These are phyloP conservation scores for Ceriops tagal DNA, from an alignment of 345 rosid species.

Conservation along the genomic window DNA sequence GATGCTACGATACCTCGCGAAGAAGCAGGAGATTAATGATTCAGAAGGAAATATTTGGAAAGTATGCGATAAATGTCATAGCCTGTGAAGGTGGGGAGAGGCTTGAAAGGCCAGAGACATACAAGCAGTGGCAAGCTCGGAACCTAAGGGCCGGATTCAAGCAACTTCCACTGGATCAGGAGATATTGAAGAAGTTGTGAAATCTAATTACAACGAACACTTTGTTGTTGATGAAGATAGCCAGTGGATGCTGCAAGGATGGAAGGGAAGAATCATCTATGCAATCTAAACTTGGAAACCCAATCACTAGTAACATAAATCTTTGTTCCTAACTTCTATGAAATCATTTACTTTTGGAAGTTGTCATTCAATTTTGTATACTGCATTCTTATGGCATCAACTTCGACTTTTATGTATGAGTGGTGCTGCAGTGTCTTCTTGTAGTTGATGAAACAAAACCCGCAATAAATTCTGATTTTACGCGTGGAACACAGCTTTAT, in stretches of 20 bases:
- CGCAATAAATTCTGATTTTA: too few relatives aligned
- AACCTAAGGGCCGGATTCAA: constrained; percentile 39
- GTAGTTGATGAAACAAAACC: too few relatives aligned
- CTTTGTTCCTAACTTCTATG: background rate
- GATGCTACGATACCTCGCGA: constrained; percentile 42
- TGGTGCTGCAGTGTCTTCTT: too few relatives aligned
- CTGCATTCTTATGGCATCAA: too few relatives aligned
- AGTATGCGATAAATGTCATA: constrained; percentile 48
- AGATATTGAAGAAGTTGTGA: constrained; percentile 28
- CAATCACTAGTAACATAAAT: background rate
- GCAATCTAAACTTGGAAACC: constrained; percentile 46
- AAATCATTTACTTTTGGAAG: background rate
- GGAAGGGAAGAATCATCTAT: constrained; percentile 48
- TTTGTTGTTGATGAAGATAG: constrained; percentile 39
- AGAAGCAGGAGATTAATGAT: constrained; percentile 40
- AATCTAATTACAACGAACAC: constrained; percentile 37
- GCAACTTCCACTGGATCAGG: constrained; percentile 37
- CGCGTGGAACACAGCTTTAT: too few relatives aligned
- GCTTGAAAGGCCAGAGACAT: constrained; percentile 53
- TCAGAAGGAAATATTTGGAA: constrained; percentile 37
- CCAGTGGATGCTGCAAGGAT: constrained; percentile 49
- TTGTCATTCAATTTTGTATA: too few relatives aligned
- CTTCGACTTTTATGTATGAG: too few relatives aligned
- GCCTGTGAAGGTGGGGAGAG: constrained; percentile 52
- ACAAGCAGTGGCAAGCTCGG: constrained; percentile 48